Base-by-base conservation (phyloP, 225 moss, liverwort and hornwort species). In the Straminergon stramineum region DNA sequence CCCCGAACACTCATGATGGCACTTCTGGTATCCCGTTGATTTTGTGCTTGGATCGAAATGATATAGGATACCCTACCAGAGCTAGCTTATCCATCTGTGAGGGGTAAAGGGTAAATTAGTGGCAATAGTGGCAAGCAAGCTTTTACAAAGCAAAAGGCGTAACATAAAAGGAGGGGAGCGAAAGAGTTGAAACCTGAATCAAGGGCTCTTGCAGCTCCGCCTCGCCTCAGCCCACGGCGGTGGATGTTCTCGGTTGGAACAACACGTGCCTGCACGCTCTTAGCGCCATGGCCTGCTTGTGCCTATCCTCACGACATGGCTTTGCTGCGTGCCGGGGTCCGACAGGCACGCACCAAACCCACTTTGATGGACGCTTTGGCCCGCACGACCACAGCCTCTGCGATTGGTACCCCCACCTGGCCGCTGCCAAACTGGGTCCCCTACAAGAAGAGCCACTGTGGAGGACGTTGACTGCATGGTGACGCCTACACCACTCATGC, bases 201-300 rank as follows among this genome's bases (percentile, higher is more conserved):
- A 37, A 76, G 63, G 76, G 62, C 52, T 63, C 17, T 6, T 4
- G 13, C 52, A 75, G 32, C 51, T 32, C 34, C 34, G 34, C 35
- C 63, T 32, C 26, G 63, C 43, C 30, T n/a, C n/a, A n/a, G n/a
- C n/a, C 68, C 69, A 45, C 62, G 17, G 80, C 34, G 69, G 87
- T 87, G 62, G 61, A 90, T 84, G 89, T 15, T 55, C 13, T 45
- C 77, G 51, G 31, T 6, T 8, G n/a, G 43, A 82, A 34, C 18
- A 52, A 79, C 91, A 89, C 87, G 85, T 89, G 71, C 85, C 8
- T 64, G 76, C 92, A 89, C 88, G 60, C 87, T 87, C 64, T 3
- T 12, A 32, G 34, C 61, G n/a, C 32, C 15, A 43, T 31, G 61
- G 34, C 71, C 48, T 20, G 41, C 63, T 81, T 11, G 63, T 30